Evolutionary conservation across 768 basidiomycete genomes (phyloP), one percentile per base, ranked within the genome.

Genomic region (Russula dissimulans): DNA sequence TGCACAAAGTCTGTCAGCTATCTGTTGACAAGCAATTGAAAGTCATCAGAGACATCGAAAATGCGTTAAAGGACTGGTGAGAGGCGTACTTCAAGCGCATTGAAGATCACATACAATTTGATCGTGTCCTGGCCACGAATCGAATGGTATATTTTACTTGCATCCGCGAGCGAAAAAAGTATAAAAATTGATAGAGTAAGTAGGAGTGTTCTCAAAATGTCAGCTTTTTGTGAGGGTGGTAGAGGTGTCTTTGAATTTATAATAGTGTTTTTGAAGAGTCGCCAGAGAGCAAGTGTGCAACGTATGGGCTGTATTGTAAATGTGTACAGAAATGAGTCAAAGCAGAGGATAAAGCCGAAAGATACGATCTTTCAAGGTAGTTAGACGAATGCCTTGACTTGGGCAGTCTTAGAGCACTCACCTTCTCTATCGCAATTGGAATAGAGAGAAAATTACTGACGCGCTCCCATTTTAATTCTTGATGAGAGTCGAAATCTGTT

Each of bases 101-200:
- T 98, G 75, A 97, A 99, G 53, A 99, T 95, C 61, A 99, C 97
- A 75, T 98, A 98, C 51, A 99, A 74, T 75, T 98, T 99, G 76
- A 99, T 95, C 3, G 93, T 97, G 67, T 99, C 97, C 72, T 98
- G 97, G 0, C 95, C 95, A 22, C 97, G 85, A 57, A 99, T 97
- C 15, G 87, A 88, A 68, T 99, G 97, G 67, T 99, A 99, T 66
- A 99, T 95, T 76, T 95, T 94, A 73, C 93, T 95, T 10, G 93
- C 89, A 69, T 99, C 95, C 7, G 95, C 94, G 43, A 94, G 78
- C 2, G 89, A 86, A 38, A 85, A 79, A 5, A 97, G 77, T 22
- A 95, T 79, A 17, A 84, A 65, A 49, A 94, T 79, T 0, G 94
- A 89, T 31, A 86, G 70, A 1, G 86, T 69, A 22, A 99, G 79